Base-by-base conservation (phyloP, 2,329 filamentous ascomycete species). In the Colletotrichum noveboracense region DNA sequence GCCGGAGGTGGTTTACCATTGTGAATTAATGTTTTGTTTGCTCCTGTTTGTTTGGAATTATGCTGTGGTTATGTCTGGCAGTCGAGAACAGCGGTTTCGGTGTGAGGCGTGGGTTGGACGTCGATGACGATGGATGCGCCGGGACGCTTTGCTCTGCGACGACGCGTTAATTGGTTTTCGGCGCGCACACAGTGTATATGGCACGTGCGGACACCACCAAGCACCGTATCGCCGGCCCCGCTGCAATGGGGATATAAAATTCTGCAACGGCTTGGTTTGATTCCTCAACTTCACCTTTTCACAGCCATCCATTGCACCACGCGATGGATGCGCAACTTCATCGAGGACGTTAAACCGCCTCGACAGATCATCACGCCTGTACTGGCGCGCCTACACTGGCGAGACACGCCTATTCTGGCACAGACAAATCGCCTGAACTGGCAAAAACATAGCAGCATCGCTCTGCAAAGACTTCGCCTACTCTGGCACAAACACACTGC, bases 151-250 rank as follows among this genome's bases (percentile, higher is more conserved):
- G 12, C 24, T 14, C 60, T 21, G 21, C n/a, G 64, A 32, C 18
- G 62, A 73, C 76, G 76, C 74, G 74, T 77, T 69, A 71, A 77
- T 76, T 70, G 70, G 65, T 32, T 66, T 48, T 38, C 36, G 16
- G 72, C 66, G 24, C 14, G 36, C 18, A 32, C 52, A 77, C 75
- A 70, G 75, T 73, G 68, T 55, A 8, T 1, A 5, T 1, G 7
- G 2, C 3, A 21, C 5, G 69, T 75, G 24, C 32, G 18, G 18
- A 5, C 4, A 0, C 7, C 3, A 6, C 3, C 2, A 26, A 13
- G 24, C 52, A 75, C 61, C 1, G 68, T 71, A 21, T 5, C 3
- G 4, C 1, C 1, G n/a, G 68, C 72, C 68, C 72, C 69, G 69
- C 69, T 32, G 24, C n/a, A 34, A n/a, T 7, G 10, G 28, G 32